Percentiles rank a stretch among this genome's conserved stretches.
Conservation (phyloP, 176 grass and related monocot species). For the Puccinellia tenuiflora region DNA sequence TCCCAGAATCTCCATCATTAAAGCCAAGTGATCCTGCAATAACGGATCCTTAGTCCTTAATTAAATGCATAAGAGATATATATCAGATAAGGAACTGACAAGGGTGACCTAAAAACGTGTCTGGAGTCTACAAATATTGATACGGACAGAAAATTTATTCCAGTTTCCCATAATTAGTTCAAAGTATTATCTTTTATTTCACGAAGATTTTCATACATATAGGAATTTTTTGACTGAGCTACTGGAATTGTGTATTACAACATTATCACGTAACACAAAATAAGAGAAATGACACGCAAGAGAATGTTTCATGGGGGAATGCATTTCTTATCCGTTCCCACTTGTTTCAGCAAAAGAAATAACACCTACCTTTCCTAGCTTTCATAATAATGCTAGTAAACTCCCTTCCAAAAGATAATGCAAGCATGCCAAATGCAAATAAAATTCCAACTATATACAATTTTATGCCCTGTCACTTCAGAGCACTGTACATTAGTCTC, state of each 20-base stretch:
- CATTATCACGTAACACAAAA: too few species aligned
- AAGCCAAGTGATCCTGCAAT: slow-evolving; percentile 90
- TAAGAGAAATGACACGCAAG: too few species aligned
- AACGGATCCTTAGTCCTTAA: neutral
- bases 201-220: neutral
- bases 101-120: neutral
- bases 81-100: neutral
- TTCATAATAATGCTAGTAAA: neutral
- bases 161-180: neutral
- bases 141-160: neutral
- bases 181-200: neutral
- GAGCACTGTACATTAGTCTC: neutral
- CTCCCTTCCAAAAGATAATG: neutral
- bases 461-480: neutral
- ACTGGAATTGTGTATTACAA: too few species aligned
- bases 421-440: neutral
- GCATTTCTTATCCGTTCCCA: too few species aligned
- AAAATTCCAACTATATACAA: neutral
- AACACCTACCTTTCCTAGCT: neutral
- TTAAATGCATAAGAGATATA: neutral
- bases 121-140: neutral
- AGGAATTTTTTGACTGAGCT: too few species aligned
- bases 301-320: too few species aligned
- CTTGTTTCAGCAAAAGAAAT: too few species aligned
- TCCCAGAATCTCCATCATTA: slow-evolving; percentile 95